Percentiles rank a stretch among this genome's conserved stretches.
phyloP scores from a whole-genome alignment of 2,329 filamentous ascomycete species.

The Neonectria neomacrospora region DNA sequence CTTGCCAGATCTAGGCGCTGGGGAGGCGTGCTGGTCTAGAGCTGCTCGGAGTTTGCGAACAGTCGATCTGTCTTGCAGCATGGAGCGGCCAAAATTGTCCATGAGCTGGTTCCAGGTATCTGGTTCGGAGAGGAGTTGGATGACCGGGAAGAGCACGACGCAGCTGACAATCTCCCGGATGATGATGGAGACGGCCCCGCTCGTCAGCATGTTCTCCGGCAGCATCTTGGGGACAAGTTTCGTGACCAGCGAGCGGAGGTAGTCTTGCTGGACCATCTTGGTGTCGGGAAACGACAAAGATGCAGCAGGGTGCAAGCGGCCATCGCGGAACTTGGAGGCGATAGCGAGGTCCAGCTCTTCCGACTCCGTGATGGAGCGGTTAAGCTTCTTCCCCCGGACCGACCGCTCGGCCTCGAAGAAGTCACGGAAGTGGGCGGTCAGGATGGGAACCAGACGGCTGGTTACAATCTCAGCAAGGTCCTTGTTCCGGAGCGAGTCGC shows the following conservation, averaged over 20 bases:
- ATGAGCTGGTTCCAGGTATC: slow-evolving; percentile 98
- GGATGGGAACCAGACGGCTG: slow-evolving; percentile 83
- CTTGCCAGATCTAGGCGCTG: slow-evolving; percentile 73
- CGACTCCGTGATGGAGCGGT: slow-evolving; percentile 91
- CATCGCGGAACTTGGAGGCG: slow-evolving; percentile 91
- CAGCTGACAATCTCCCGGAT: slow-evolving; percentile 93
- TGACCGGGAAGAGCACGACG: slow-evolving; percentile 84
- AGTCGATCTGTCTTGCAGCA: slow-evolving; percentile 94
- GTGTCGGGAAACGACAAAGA: slow-evolving; percentile 85
- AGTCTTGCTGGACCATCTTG: slow-evolving; percentile 86
- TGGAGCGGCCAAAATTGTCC: slow-evolving; percentile 85
- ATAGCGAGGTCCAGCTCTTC: slow-evolving; percentile 96
- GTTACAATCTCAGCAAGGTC: slow-evolving; percentile 88
- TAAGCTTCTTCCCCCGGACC: slow-evolving; percentile 88
- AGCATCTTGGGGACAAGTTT: slow-evolving; percentile 80
- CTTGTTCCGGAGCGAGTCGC: slow-evolving; percentile 76
- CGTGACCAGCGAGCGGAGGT: slow-evolving; percentile 80
- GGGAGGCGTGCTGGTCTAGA: slow-evolving; percentile 91
- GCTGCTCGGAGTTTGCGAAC: slow-evolving; percentile 92
- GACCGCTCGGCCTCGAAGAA: slow-evolving; percentile 90
- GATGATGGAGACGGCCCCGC: slow-evolving; percentile 81
- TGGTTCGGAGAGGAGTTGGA: slow-evolving; percentile 85
- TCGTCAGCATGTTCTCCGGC: slow-evolving; percentile 78
- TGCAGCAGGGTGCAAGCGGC: slow-evolving; percentile 87
- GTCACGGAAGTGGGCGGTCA: slow-evolving; percentile 89